A percentile compares a stretch with the other conserved stretches of the same genome.
phyloP scores from a whole-genome alignment of 1,139 yeast genomes.

The Candida sp. region DNA sequence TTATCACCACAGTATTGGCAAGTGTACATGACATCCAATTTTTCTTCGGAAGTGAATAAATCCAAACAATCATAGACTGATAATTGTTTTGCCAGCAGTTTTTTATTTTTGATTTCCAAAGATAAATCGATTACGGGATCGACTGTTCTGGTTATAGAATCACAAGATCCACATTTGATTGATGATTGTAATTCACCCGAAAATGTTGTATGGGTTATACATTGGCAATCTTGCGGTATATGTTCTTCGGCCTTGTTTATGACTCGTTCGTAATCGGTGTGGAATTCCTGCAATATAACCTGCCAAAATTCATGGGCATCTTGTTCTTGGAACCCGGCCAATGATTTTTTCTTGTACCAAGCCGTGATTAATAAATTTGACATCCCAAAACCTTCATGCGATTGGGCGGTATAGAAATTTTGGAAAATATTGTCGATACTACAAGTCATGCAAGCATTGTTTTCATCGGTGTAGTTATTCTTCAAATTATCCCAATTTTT shows the following conservation, averaged over 20 bases:
- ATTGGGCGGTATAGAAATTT: constrained; percentile 53
- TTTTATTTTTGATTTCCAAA: constrained; percentile 54
- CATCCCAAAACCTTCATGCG: constrained; percentile 69
- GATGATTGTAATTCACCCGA: constrained; percentile 95
- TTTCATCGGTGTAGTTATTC: constrained; percentile 26
- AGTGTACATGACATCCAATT: constrained; percentile 66
- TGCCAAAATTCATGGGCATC: constrained; percentile 99
- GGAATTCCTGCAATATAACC: constrained; percentile 80
- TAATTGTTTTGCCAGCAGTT: constrained; percentile 14
- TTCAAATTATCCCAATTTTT: constrained; percentile 15
- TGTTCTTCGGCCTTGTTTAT: constrained; percentile 6
- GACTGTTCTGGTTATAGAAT: constrained; percentile 58
- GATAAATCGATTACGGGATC: constrained; percentile 94
- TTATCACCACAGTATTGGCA: constrained; percentile 64
- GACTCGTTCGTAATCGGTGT: constrained; percentile 45
- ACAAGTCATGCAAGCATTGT: constrained; percentile 72
- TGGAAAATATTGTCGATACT: constrained; percentile 76
- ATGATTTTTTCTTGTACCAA: constrained; percentile 76
- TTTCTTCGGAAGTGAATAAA: constrained; percentile 74
- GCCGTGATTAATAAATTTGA: constrained; percentile 72
- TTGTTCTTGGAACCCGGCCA: constrained; percentile 95
- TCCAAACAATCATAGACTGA: constrained; percentile 63
- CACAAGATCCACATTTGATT: constrained; percentile 71
- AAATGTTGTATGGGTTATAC: constrained; percentile 89
- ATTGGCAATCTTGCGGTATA: constrained; percentile 46